Base-by-base conservation (phyloP, 2,329 filamentous ascomycete species). In the Apiospora sp. region DNA sequence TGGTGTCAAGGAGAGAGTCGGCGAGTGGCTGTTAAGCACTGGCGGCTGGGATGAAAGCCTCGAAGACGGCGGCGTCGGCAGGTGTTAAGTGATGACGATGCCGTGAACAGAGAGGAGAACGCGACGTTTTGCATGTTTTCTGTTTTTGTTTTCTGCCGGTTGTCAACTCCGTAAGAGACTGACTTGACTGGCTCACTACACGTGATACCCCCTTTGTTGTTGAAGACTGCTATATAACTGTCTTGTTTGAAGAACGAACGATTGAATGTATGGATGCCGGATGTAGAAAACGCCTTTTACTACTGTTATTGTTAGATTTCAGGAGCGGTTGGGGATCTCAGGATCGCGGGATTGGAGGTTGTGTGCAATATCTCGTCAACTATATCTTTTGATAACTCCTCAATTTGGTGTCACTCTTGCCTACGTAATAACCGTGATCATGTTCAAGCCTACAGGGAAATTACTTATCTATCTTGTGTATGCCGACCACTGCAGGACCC, bases 31-130 rank as follows among this genome's bases (percentile, higher is more conserved):
- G 76, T 83, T 94, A 74, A 88, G 90, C 78, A 92, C 91, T 74
- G 94, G 93, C n/a, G 96, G 94, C 0, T 97, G 95, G 94, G 95
- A 97, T 76, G 94, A 97, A 82, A 86, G 89, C 74, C 85, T 92
- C 64, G 90, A 92, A 80, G 88, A 89, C 64, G 84, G 86, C 30
- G 87, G 87, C 16, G 84, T 90, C 8, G 87, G 87, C 0, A 82
- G 83, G 68, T 83, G 83, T 54, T 87, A 80, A 80, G 4, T 0
- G 3, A 80, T 7, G 22, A 13, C 7, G 12, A 10, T 30, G n/a
- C 22, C 37, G 10, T 2, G n/a, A n/a, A 3, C 12, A 14, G 30
- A 41, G 30, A 61, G 19, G 19, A 4, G 8, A 14, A 10, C 14
- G 30, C 46, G 19, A 58, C 30, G 37, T 64, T 58, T 61, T 64